Conservation (phyloP, 495 filamentous ascomycete species). For the Lasiosphaeria hispida region DNA sequence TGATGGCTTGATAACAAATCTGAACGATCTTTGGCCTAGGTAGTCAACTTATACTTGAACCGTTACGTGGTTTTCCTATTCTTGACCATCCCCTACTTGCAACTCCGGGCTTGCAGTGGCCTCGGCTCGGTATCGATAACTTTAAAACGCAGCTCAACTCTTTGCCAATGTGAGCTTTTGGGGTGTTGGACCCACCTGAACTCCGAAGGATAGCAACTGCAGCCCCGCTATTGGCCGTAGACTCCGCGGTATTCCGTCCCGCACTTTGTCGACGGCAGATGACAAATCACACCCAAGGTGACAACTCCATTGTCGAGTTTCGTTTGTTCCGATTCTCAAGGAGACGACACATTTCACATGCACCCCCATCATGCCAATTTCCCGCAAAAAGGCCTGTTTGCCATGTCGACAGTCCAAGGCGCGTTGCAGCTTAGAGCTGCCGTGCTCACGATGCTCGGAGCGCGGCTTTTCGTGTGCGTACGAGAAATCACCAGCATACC, state of each 20-base stretch:
- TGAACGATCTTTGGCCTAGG: too few species aligned
- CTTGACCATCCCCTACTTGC: too few species aligned
- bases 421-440: slow-evolving; percentile 4
- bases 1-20: too few species aligned
- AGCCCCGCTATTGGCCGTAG: neutral
- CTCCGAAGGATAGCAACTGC: neutral
- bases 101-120: too few species aligned
- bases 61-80: too few species aligned
- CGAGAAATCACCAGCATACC: neutral
- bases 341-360: neutral
- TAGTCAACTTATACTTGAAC: too few species aligned
- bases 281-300: neutral
- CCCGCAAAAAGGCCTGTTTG: slow-evolving; percentile 4
- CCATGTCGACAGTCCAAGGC: slow-evolving; percentile 3
- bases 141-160: too few species aligned
- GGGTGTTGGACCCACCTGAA: slow-evolving; percentile 11
- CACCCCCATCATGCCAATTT: slow-evolving; percentile 5
- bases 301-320: too few species aligned
- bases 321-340: neutral
- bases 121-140: too few species aligned
- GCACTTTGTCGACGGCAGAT: neutral
- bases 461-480: slow-evolving; percentile 1
- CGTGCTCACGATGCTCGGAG: slow-evolving; percentile 4
- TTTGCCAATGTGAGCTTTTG: too few species aligned
- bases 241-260: neutral